Percentiles rank a stretch among this genome's conserved stretches.
phyloP scores from a whole-genome alignment of 2,329 filamentous ascomycete genomes.

The Sporothrix luriei region DNA sequence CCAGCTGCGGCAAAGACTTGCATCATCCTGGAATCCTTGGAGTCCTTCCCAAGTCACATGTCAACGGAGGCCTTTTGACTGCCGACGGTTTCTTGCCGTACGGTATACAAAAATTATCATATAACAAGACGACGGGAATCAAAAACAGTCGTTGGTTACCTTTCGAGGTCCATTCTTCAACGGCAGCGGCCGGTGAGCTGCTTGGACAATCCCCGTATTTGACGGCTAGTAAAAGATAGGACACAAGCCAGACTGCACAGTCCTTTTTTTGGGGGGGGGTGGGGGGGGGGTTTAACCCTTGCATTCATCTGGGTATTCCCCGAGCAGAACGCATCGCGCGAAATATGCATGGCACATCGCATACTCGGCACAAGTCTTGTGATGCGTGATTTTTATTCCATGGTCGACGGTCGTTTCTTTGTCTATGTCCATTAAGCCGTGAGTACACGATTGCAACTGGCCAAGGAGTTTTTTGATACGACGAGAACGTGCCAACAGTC shows the following conservation, averaged over 20 bases:
- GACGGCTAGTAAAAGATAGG: background rate
- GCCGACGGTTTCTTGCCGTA: background rate
- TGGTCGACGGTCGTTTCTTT: background rate
- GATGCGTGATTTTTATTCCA: constrained; percentile 3
- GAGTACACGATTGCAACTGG: background rate
- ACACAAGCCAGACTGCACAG: background rate
- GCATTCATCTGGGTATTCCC: too few species aligned
- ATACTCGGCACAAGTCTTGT: background rate
- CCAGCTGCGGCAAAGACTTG: background rate
- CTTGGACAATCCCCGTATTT: background rate
- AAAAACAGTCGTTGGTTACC: background rate
- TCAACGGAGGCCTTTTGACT: background rate
- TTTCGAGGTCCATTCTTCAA: background rate
- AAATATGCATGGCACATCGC: background rate
- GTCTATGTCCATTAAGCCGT: background rate
- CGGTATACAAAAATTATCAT: background rate
- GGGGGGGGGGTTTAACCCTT: too few species aligned
- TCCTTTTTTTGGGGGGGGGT: background rate
- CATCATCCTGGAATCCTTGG: background rate
- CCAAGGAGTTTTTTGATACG: constrained; percentile 3
- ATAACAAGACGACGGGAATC: background rate
- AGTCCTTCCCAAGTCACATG: constrained; percentile 2
- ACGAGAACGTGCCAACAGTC: constrained; percentile 26
- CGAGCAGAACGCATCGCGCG: too few species aligned
- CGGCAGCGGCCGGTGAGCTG: constrained; percentile 4